phyloP scores from a whole-genome alignment of 1,284 basidiomycete species.

The Tilletia caries region DNA sequence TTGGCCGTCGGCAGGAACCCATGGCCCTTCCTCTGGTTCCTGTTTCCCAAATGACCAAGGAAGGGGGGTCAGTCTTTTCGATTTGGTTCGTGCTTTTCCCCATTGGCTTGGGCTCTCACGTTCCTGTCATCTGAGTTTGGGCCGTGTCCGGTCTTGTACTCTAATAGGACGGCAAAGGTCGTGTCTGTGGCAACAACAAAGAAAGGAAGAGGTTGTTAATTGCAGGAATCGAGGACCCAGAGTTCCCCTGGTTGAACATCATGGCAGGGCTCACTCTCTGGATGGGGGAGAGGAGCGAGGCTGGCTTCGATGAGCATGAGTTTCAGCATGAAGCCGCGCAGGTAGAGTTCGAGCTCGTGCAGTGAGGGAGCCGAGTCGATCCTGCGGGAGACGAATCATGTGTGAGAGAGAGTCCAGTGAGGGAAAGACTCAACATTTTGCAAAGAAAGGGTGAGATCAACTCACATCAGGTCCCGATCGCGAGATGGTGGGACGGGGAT shows the following conservation, averaged over 20 bases:
- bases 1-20: background rate
- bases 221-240: background rate
- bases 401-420: background rate
- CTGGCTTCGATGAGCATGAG: slow-evolving; percentile 6
- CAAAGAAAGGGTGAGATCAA: background rate
- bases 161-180: background rate
- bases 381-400: background rate
- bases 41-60: background rate
- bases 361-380: background rate
- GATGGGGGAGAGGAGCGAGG: background rate
- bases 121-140: slow-evolving; percentile 7
- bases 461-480: slow-evolving; percentile 12
- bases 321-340: slow-evolving; percentile 12
- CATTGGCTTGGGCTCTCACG: too few species aligned
- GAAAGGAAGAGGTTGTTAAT: background rate
- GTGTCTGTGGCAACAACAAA: too few species aligned
- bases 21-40: slow-evolving; percentile 4
- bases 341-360: slow-evolving; percentile 6
- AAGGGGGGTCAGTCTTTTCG: background rate
- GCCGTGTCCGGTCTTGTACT: background rate
- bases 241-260: background rate
- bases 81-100: too few species aligned
- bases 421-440: background rate
- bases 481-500: slow-evolving; percentile 10
- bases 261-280: slow-evolving; percentile 4